Evolutionary conservation across 352 stramenopile species (phyloP).

Genomic region (Peronospora farinosa): DNA sequence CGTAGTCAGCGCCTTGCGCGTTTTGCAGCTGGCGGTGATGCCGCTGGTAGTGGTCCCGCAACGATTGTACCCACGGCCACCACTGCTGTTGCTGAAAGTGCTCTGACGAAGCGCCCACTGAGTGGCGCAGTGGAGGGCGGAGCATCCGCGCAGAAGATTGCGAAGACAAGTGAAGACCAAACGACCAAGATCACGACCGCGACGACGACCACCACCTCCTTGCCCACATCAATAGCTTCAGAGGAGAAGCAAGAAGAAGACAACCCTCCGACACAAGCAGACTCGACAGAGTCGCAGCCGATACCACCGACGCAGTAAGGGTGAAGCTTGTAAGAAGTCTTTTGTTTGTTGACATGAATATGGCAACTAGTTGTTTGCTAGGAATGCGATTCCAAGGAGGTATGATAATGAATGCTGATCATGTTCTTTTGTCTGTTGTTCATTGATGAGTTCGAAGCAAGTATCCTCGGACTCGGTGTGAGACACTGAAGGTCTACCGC

Average conservation of each 20-base stretch:
- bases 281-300: conserved; percentile 17
- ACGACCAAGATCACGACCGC: conserved; percentile 22
- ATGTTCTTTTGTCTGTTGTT: neutral
- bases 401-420: neutral
- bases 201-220: conserved; percentile 11
- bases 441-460: neutral
- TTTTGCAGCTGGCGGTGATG: conserved; percentile 29
- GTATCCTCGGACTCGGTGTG: no score
- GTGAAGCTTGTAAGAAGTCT: conserved; percentile 2
- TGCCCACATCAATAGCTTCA: conserved; percentile 12
- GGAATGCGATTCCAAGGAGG: neutral
- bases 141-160: conserved; percentile 32
- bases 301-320: conserved; percentile 22
- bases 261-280: conserved; percentile 16
- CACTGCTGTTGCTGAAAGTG: conserved; percentile 8
- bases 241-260: conserved; percentile 35
- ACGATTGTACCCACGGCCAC: neutral
- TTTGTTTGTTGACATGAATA: conserved; percentile 23
- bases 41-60: conserved; percentile 6
- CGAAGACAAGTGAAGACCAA: conserved; percentile 38
- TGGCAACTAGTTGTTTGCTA: conserved; percentile 11
- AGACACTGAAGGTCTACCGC: no score
- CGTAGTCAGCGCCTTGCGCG: conserved; percentile 47
- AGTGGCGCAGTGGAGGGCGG: conserved; percentile 23
- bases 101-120: conserved; percentile 33